phyloP scores from a whole-genome alignment of 2,329 filamentous ascomycete genomes.

The Elsinoe batatas region DNA sequence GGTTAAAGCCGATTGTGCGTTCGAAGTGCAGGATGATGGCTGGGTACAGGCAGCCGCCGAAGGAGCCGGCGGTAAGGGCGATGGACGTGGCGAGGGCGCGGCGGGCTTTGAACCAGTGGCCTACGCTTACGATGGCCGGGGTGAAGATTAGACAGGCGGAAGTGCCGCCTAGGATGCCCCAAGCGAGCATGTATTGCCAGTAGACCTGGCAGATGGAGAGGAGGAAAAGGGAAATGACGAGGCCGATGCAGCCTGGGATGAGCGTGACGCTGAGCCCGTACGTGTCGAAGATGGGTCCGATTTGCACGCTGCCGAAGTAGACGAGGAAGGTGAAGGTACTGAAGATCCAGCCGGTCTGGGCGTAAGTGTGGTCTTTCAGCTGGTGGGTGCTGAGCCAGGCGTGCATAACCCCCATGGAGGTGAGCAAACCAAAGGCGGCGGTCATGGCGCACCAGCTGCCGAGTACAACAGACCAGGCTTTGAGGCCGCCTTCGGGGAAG shows the following conservation, averaged over 20 bases:
- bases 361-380: constrained; percentile 55
- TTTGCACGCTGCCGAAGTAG: constrained; percentile 76
- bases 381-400: constrained; percentile 67
- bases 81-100: constrained; percentile 75
- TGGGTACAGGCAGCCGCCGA: constrained; percentile 41
- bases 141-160: constrained; percentile 76
- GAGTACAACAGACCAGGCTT: constrained; percentile 76
- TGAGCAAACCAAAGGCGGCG: constrained; percentile 68
- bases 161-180: constrained; percentile 64
- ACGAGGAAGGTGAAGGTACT: constrained; percentile 72
- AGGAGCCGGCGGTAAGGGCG: constrained; percentile 57
- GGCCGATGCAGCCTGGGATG: constrained; percentile 52
- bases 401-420: constrained; percentile 69
- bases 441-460: constrained; percentile 75
- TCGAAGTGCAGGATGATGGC: constrained; percentile 37
- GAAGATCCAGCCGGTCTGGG: constrained; percentile 78
- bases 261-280: constrained; percentile 71
- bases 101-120: constrained; percentile 69
- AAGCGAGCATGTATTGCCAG: constrained; percentile 78
- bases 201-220: constrained; percentile 65
- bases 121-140: constrained; percentile 66
- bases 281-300: constrained; percentile 80
- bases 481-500: constrained; percentile 73
- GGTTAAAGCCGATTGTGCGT: constrained; percentile 36
- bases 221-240: constrained; percentile 55